These are phyloP conservation scores for Ceratobasidium sp. DNA, from an alignment of 1,284 basidiomycete genomes.

Conservation along the genomic window DNA sequence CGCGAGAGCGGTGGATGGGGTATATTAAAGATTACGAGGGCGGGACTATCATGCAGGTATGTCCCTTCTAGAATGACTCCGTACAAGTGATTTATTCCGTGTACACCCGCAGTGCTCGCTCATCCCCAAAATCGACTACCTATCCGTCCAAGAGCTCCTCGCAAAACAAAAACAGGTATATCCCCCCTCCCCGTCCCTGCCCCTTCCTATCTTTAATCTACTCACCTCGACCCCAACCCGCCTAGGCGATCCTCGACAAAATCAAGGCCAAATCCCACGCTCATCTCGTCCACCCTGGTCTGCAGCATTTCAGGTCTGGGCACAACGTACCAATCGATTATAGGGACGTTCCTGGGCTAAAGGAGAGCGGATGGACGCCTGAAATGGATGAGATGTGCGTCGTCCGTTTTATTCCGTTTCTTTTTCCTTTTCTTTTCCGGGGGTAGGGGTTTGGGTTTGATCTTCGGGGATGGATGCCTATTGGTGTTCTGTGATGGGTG, in stretches of 20 bases:
- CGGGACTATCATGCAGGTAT: slow-evolving; percentile 96
- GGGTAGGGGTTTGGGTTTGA: slow-evolving; percentile 9
- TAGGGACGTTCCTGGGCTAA: slow-evolving; percentile 85
- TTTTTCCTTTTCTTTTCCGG: slow-evolving; percentile 9
- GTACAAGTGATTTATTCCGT: slow-evolving; percentile 12
- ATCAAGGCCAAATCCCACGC: slow-evolving; percentile 90
- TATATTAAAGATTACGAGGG: slow-evolving; percentile 99
- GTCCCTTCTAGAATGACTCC: slow-evolving; percentile 28
- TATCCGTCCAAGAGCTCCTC: slow-evolving; percentile 85
- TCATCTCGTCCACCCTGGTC: slow-evolving; percentile 87
- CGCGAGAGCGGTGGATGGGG: slow-evolving; percentile 94
- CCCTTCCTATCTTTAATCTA: slow-evolving; percentile 10
- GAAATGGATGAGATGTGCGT: slow-evolving; percentile 84
- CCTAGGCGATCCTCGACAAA: slow-evolving; percentile 82
- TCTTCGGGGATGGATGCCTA: background rate
- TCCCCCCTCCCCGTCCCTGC: slow-evolving; percentile 19
- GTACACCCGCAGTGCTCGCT: slow-evolving; percentile 77
- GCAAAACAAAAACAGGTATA: slow-evolving; percentile 83
- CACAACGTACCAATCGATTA: slow-evolving; percentile 66
- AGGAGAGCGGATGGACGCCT: slow-evolving; percentile 94
- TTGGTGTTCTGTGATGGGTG: too few relatives aligned
- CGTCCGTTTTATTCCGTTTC: background rate
- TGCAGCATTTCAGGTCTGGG: slow-evolving; percentile 81
- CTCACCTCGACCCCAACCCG: background rate
- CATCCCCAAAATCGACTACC: slow-evolving; percentile 91